Evolutionary conservation across 768 basidiomycete genomes (phyloP).

Genomic region (Leccinum longicurvipes): DNA sequence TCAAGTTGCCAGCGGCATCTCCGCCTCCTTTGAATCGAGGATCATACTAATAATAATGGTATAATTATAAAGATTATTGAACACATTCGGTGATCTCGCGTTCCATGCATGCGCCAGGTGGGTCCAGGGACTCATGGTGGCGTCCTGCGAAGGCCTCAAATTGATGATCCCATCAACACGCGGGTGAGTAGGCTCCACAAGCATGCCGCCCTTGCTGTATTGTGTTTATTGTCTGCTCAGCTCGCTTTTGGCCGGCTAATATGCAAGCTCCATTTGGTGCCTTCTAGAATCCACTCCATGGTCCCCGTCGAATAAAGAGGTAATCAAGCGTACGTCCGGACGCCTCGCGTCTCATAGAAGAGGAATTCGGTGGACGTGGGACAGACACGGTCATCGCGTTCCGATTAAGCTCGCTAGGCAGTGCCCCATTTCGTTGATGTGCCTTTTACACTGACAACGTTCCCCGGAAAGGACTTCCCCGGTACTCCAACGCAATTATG

Average conservation of each 20-base stretch:
- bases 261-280: slow-evolving; percentile 18
- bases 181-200: slow-evolving; percentile 3
- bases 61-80: not conserved
- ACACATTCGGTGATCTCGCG: not conserved
- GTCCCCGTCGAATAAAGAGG: slow-evolving; percentile 53
- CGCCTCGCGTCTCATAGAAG: slow-evolving; percentile 27
- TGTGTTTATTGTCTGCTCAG: slow-evolving; percentile 56
- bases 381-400: not conserved
- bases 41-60: not conserved
- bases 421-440: slow-evolving; percentile 3
- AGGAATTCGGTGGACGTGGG: slow-evolving; percentile 39
- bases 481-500: not conserved
- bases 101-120: not conserved
- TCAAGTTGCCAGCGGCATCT: too few species aligned
- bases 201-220: not conserved
- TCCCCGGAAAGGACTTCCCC: not conserved
- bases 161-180: slow-evolving; percentile 3
- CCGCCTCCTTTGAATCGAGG: not conserved
- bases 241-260: slow-evolving; percentile 12
- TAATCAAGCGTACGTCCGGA: slow-evolving; percentile 46
- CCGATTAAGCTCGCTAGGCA: not conserved
- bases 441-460: not conserved
- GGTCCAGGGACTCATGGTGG: not conserved
- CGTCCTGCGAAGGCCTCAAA: too few species aligned
- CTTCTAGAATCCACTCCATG: slow-evolving; percentile 12